Conservation (phyloP, 2,329 filamentous ascomycete species). For the Chrysoporthe austroafricana region DNA sequence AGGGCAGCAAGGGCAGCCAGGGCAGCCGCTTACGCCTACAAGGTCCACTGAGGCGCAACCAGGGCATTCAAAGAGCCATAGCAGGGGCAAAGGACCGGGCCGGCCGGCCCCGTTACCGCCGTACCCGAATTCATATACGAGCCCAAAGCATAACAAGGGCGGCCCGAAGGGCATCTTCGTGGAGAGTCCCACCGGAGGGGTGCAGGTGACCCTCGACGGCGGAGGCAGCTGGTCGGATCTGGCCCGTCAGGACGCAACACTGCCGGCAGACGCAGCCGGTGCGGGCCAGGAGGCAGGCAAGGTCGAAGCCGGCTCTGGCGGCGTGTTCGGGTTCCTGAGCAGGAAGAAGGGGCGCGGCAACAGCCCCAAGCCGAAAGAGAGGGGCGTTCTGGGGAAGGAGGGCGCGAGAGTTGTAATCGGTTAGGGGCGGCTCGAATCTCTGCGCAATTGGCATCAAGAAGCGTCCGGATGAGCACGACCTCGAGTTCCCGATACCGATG, state of each 20-base stretch:
- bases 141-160: constrained; percentile 40
- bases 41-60: constrained; percentile 17
- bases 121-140: constrained; percentile 52
- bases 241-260: constrained; percentile 78
- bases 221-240: constrained; percentile 90
- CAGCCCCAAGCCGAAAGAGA: constrained; percentile 92
- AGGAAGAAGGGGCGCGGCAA: constrained; percentile 88
- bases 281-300: constrained; percentile 53
- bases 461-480: neutral
- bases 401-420: constrained; percentile 83
- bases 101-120: constrained; percentile 47
- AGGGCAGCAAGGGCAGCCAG: constrained; percentile 29
- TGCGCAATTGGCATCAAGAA: constrained; percentile 12
- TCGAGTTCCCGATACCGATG: neutral
- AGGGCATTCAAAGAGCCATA: constrained; percentile 19
- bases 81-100: constrained; percentile 32
- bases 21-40: constrained; percentile 21
- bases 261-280: constrained; percentile 68
- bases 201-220: constrained; percentile 90
- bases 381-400: constrained; percentile 92
- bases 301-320: constrained; percentile 64
- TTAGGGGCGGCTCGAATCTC: constrained; percentile 38
- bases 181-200: constrained; percentile 77
- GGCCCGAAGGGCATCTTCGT: constrained; percentile 67
- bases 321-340: constrained; percentile 88